phyloP scores from a whole-genome alignment of 257 asterid genomes.

The Solanum acaule region DNA sequence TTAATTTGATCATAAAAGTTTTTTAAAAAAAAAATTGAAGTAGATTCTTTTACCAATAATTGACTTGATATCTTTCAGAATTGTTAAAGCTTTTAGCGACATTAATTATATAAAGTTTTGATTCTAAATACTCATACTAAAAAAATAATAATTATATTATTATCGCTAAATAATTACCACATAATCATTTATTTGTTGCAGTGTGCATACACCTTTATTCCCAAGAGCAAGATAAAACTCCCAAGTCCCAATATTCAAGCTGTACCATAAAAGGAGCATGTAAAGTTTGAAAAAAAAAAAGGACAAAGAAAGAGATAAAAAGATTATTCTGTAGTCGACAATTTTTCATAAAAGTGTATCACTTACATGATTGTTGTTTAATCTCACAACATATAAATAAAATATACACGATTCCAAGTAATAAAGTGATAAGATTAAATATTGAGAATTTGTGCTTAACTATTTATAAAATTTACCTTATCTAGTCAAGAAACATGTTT shows the following conservation, averaged over 20 bases:
- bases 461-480: not conserved
- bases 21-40: not conserved
- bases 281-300: not conserved
- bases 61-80: too few species aligned
- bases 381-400: not conserved
- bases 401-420: not conserved
- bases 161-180: not conserved
- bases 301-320: not conserved
- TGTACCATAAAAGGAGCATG: not conserved
- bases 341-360: too few species aligned
- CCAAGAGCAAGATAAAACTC: not conserved
- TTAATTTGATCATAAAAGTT: not conserved
- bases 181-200: too few species aligned
- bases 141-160: too few species aligned
- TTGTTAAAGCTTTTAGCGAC: too few species aligned
- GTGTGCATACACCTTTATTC: not conserved
- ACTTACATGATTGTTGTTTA: not conserved
- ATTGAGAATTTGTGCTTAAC: not conserved
- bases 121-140: too few species aligned
- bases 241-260: not conserved
- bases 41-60: too few species aligned
- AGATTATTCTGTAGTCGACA: too few species aligned
- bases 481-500: not conserved
- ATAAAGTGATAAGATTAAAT: not conserved
- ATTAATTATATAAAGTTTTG: too few species aligned